Evolutionary conservation across 768 basidiomycete species (phyloP).

Genomic region (Russula sp.): DNA sequence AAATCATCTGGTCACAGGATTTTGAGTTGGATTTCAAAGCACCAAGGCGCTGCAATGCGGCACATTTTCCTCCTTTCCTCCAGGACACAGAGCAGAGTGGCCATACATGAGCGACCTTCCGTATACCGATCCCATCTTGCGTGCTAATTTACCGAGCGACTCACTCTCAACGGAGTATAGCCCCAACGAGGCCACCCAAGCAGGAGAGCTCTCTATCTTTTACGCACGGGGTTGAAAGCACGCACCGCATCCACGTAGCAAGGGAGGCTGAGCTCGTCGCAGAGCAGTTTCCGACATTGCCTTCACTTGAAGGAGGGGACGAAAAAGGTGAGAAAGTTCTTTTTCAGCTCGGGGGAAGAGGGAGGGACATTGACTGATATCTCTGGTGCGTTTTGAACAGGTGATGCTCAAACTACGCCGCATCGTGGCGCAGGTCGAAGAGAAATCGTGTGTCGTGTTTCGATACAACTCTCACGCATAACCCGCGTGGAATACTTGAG

Average conservation of each 20-base stretch:
- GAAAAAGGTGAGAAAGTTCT: neutral
- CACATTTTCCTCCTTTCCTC: too few species aligned
- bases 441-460: neutral
- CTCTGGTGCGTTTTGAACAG: neutral
- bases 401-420: constrained; percentile 5
- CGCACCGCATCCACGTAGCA: neutral
- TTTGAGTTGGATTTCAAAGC: too few species aligned
- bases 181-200: neutral
- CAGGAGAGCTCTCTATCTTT: neutral
- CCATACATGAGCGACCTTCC: neutral
- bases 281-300: neutral
- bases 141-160: neutral
- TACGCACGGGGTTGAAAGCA: neutral
- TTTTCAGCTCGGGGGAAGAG: neutral
- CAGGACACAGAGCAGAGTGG: neutral
- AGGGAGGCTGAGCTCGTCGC: neutral
- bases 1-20: too few species aligned
- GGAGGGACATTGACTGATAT: neutral
- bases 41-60: too few species aligned
- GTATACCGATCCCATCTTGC: neutral
- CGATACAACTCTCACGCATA: neutral
- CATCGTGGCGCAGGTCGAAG: constrained; percentile 11
- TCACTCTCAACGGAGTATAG: neutral
- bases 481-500: constrained; percentile 9
- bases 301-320: neutral